phyloP scores from a whole-genome alignment of 805 yeast genomes.

The Ogataea siamensis region DNA sequence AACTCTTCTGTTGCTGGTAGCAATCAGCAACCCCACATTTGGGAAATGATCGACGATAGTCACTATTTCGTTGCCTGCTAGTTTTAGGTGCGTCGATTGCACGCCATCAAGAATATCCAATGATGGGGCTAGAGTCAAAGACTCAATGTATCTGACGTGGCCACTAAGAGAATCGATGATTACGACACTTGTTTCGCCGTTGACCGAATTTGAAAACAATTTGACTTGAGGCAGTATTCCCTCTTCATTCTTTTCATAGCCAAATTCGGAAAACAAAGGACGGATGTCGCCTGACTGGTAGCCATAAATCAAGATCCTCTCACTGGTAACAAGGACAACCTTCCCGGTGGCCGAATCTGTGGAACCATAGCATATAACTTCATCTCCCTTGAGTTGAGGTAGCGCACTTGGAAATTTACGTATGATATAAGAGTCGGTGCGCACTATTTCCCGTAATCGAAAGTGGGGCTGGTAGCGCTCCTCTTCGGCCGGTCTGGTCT shows the following conservation, averaged over 20 bases:
- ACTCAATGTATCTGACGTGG: slow-evolving; percentile 63
- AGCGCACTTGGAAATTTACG: slow-evolving; percentile 49
- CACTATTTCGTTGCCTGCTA: slow-evolving; percentile 53
- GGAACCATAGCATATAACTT: slow-evolving; percentile 17
- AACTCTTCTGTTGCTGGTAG: slow-evolving; percentile 70
- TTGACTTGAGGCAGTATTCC: slow-evolving; percentile 50
- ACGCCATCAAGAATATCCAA: slow-evolving; percentile 42
- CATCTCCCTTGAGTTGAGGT: slow-evolving; percentile 43
- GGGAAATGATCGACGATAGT: slow-evolving; percentile 58
- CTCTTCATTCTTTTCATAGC: slow-evolving; percentile 31
- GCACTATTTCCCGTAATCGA: slow-evolving; percentile 47
- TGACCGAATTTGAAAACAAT: slow-evolving; percentile 57
- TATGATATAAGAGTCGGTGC: slow-evolving; percentile 57
- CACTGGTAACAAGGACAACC: slow-evolving; percentile 40
- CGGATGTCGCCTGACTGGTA: slow-evolving; percentile 58
- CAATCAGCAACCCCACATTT: slow-evolving; percentile 70
- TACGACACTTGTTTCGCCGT: slow-evolving; percentile 63
- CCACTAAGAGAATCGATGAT: slow-evolving; percentile 62
- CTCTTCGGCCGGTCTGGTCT: slow-evolving; percentile 5
- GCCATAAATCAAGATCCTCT: slow-evolving; percentile 64
- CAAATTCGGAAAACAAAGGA: slow-evolving; percentile 58
- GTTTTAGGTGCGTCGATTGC: slow-evolving; percentile 37
- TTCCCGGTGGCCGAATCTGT: slow-evolving; percentile 30
- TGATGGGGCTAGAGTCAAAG: slow-evolving; percentile 63
- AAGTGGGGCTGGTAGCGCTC: background rate